Conservation (phyloP, 2,329 filamentous ascomycete genomes). For the Aspergillus udagawae region DNA sequence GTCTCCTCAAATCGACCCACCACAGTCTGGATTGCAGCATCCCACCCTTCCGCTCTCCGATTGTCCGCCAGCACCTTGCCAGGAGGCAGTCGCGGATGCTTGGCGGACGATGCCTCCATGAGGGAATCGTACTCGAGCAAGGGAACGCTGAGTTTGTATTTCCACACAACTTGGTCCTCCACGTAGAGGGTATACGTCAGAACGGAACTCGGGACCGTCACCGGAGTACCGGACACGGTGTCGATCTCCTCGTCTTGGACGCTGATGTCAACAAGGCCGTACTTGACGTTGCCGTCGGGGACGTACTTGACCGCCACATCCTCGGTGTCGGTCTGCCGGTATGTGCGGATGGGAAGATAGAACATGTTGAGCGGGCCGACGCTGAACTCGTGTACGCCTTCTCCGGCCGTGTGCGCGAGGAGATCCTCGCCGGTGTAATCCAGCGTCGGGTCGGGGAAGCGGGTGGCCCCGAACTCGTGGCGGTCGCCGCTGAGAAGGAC, state of each 20-base stretch:
- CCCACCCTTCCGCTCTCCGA: conserved; percentile 15
- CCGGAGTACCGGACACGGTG: conserved; percentile 8
- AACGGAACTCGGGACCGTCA: conserved; percentile 48
- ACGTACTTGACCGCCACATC: conserved; percentile 81
- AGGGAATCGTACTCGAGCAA: conserved; percentile 12
- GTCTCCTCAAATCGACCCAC: conserved; percentile 20
- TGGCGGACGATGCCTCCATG: conserved; percentile 2
- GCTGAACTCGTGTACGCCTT: conserved; percentile 77
- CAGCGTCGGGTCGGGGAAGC: conserved; percentile 52
- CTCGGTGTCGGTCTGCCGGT: conserved; percentile 73
- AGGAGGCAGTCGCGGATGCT: conserved; percentile 21
- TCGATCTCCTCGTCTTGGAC: conserved; percentile 49
- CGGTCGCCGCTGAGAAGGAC: conserved; percentile 84
- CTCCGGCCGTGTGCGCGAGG: conserved; percentile 21
- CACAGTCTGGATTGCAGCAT: conserved; percentile 14
- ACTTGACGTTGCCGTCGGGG: conserved; percentile 82
- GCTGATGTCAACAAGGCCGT: conserved; percentile 76
- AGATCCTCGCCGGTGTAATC: conserved; percentile 14
- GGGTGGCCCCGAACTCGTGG: conserved; percentile 94
- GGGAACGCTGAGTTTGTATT: conserved; percentile 39
- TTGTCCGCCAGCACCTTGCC: conserved; percentile 32
- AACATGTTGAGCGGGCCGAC: conserved; percentile 92
- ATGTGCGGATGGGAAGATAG: conserved; percentile 79
- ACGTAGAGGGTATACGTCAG: conserved; percentile 79
- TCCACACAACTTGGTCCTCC: conserved; percentile 77